phyloP scores from a whole-genome alignment of 768 basidiomycete genomes.

The Hygrocybe punicea region DNA sequence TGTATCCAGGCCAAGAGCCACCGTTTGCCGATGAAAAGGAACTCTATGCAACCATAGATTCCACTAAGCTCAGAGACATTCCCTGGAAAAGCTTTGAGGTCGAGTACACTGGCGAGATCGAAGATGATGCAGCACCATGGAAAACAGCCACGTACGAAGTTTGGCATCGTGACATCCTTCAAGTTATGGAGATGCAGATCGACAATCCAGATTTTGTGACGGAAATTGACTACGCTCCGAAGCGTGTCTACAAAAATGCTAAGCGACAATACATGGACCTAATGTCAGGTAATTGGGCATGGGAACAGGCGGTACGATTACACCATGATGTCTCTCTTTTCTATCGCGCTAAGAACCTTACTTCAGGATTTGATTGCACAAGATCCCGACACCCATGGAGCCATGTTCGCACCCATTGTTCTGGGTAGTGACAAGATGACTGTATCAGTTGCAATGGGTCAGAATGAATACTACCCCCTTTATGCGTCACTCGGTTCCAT shows the following conservation, averaged over 20 bases:
- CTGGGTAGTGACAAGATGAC: slow-evolving; percentile 43
- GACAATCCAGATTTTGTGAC: slow-evolving; percentile 22
- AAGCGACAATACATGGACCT: slow-evolving; percentile 25
- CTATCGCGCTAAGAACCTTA: background rate
- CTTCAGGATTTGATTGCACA: too few relatives aligned
- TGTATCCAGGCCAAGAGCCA: slow-evolving; percentile 10
- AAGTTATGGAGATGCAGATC: too few relatives aligned
- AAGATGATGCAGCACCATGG: too few relatives aligned
- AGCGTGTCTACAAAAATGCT: slow-evolving; percentile 17
- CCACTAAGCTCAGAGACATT: slow-evolving; percentile 19
- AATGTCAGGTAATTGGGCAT: too few relatives aligned
- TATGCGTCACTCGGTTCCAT: slow-evolving; percentile 32
- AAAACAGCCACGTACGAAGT: too few relatives aligned
- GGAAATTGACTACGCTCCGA: slow-evolving; percentile 20
- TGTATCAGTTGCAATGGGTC: slow-evolving; percentile 39
- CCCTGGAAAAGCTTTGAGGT: slow-evolving; percentile 23
- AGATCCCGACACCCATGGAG: slow-evolving; percentile 25
- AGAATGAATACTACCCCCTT: slow-evolving; percentile 38
- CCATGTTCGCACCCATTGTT: slow-evolving; percentile 31
- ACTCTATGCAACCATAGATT: slow-evolving; percentile 23
- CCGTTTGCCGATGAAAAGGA: slow-evolving; percentile 23
- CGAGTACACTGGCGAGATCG: too few relatives aligned
- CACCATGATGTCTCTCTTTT: background rate
- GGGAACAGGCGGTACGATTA: slow-evolving; percentile 33
- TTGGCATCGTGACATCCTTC: too few relatives aligned